Evolutionary conservation across 1,284 basidiomycete species (phyloP).

Genomic region (Pisolithus thermaeus): DNA sequence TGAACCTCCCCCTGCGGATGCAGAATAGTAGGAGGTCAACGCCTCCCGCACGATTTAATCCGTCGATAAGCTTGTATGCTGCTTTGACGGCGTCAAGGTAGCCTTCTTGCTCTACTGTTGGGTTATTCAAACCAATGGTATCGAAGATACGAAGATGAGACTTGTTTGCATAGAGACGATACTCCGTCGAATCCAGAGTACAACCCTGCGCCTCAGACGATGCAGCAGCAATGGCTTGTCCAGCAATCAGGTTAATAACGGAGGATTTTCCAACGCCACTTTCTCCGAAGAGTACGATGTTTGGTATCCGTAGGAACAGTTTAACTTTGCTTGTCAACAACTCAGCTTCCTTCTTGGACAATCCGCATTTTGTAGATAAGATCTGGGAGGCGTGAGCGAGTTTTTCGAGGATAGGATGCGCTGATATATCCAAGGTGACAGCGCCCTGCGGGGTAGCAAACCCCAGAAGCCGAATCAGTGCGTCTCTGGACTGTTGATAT

Average conservation of each 20-base stretch:
- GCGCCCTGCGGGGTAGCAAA: not conserved
- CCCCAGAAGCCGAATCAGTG: constrained; percentile 10
- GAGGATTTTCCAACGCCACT: constrained; percentile 25
- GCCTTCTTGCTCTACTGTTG: constrained; percentile 4
- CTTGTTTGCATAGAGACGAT: constrained; percentile 15
- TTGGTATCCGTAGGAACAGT: constrained; percentile 11
- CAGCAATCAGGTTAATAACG: constrained; percentile 20
- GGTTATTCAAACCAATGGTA: constrained; percentile 28
- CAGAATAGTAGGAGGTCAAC: constrained; percentile 35
- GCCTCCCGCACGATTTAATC: constrained; percentile 24
- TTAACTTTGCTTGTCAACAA: constrained; percentile 14
- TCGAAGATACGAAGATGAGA: constrained; percentile 30
- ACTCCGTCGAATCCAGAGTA: constrained; percentile 15
- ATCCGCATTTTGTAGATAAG: constrained; percentile 11
- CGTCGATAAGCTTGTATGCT: constrained; percentile 30
- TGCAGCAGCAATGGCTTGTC: constrained; percentile 6
- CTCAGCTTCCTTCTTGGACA: constrained; percentile 10
- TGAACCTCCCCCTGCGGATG: constrained; percentile 3
- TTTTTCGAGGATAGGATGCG: constrained; percentile 13
- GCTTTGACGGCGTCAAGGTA: constrained; percentile 26
- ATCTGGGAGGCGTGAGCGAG: constrained; percentile 1
- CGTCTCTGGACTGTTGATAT: constrained; percentile 14
- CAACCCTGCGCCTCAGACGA: constrained; percentile 16
- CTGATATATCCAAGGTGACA: not conserved
- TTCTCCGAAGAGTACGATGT: constrained; percentile 24